phyloP scores from a whole-genome alignment of 257 asterid genomes.

The Nicotiana knightiana region DNA sequence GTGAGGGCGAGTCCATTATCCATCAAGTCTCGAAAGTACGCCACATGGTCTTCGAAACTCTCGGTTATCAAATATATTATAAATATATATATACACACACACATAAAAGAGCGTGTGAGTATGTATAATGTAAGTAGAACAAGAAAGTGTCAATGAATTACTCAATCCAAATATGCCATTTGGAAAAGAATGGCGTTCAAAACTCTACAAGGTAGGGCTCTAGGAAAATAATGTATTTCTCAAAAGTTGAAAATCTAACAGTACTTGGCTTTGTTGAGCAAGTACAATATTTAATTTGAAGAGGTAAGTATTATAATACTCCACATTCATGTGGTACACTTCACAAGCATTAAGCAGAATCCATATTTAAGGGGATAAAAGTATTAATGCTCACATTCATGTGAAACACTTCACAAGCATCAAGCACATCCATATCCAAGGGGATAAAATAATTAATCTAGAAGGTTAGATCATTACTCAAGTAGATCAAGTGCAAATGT shows the following conservation, averaged over 20 bases:
- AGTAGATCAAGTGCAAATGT: slow-evolving; percentile 92
- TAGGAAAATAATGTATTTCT: background rate
- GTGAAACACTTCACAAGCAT: slow-evolving; percentile 7
- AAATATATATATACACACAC: too few relatives aligned
- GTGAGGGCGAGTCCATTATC: too few relatives aligned
- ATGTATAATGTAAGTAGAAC: background rate
- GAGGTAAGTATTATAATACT: background rate
- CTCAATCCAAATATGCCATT: background rate
- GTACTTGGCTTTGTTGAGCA: background rate
- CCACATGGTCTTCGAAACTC: too few relatives aligned
- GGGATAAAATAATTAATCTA: background rate
- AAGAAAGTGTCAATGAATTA: background rate
- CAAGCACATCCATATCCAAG: background rate
- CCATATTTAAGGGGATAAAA: background rate
- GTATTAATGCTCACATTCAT: background rate
- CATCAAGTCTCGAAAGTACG: too few relatives aligned
- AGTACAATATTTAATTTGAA: background rate
- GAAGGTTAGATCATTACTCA: slow-evolving; percentile 58
- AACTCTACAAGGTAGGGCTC: background rate
- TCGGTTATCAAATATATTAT: too few relatives aligned
- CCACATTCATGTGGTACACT: background rate
- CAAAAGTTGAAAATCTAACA: background rate
- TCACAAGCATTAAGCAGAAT: slow-evolving; percentile 6
- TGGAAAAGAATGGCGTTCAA: slow-evolving; percentile 2
- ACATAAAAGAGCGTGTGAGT: too few relatives aligned